phyloP scores from a whole-genome alignment of 2,329 filamentous ascomycete genomes.

The Aureobasidium sp. region DNA sequence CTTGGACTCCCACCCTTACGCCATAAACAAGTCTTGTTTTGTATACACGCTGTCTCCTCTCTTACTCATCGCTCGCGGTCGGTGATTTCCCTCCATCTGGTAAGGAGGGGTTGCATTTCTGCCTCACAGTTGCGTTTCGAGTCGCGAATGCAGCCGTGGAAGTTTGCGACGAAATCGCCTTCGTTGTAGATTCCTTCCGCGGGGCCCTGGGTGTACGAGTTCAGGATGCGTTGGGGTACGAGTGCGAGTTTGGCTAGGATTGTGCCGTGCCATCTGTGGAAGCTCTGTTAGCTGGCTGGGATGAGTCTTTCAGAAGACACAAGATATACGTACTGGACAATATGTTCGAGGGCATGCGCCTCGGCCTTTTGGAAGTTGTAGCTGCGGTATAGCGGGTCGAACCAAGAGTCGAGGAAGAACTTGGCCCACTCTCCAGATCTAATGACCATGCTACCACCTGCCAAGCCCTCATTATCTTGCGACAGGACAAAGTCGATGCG shows the following conservation, averaged over 20 bases:
- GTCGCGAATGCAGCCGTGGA: slow-evolving; percentile 61
- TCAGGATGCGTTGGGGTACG: slow-evolving; percentile 77
- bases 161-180: slow-evolving; percentile 76
- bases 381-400: slow-evolving; percentile 82
- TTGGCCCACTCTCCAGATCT: slow-evolving; percentile 82
- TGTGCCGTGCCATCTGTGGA: slow-evolving; percentile 83
- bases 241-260: slow-evolving; percentile 83
- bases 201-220: slow-evolving; percentile 59
- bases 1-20: not conserved
- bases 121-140: slow-evolving; percentile 56
- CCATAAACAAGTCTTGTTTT: not conserved
- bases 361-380: slow-evolving; percentile 98
- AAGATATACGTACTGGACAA: slow-evolving; percentile 37
- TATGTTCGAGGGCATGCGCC: slow-evolving; percentile 69
- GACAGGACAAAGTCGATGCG: slow-evolving; percentile 75
- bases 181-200: slow-evolving; percentile 54
- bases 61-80: slow-evolving; percentile 21
- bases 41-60: not conserved
- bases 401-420: slow-evolving; percentile 93
- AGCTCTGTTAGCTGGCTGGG: slow-evolving; percentile 54
- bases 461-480: slow-evolving; percentile 75
- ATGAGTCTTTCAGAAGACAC: not conserved
- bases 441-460: slow-evolving; percentile 68
- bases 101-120: slow-evolving; percentile 54
- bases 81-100: slow-evolving; percentile 28